Evolutionary conservation across 345 rosid species (phyloP).

Genomic region (Durio zibethinus): DNA sequence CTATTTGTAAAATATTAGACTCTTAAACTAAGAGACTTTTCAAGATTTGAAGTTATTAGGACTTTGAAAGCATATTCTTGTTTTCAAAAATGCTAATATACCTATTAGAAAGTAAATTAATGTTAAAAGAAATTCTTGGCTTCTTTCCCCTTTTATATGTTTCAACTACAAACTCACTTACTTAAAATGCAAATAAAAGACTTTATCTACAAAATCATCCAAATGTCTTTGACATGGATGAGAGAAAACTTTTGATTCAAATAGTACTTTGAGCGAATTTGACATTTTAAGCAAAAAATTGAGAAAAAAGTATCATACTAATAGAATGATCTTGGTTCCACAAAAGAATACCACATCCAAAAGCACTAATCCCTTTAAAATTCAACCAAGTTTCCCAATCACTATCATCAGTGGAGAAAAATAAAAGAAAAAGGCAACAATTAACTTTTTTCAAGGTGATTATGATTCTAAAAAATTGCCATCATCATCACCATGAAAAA

Average conservation of each 20-base stretch:
- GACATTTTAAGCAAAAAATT: background rate
- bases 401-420: background rate
- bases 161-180: background rate
- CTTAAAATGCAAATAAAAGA: background rate
- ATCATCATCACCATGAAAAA: background rate
- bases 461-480: conserved; percentile 10
- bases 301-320: background rate
- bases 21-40: background rate
- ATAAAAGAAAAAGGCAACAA: background rate
- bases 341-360: background rate
- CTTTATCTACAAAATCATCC: background rate
- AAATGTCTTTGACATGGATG: background rate
- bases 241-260: background rate
- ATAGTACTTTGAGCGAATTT: background rate
- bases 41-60: background rate
- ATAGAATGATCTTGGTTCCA: background rate
- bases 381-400: background rate
- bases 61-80: background rate
- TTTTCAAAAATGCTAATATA: background rate
- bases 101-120: too few species aligned
- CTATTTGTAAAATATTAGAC: background rate
- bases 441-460: background rate
- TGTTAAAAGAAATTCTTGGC: background rate
- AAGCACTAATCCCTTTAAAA: background rate
- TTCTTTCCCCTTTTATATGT: background rate